Conservation (phyloP, 371 early-diverging fungal genomes). For the Actinomucor elegans region DNA sequence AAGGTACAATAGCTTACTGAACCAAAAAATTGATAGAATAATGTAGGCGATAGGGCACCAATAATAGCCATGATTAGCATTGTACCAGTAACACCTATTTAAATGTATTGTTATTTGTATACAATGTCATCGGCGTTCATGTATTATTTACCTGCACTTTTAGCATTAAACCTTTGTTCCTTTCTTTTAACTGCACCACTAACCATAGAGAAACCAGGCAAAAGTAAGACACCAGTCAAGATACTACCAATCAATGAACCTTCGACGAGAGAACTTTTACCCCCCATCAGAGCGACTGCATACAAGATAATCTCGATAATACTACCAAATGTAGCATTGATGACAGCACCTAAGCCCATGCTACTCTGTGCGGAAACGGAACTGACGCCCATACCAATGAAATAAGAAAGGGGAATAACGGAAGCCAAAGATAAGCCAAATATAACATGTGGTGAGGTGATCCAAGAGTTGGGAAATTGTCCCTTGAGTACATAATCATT, state of each 20-base stretch:
- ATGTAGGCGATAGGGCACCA: conserved; percentile 90
- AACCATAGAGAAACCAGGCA: conserved; percentile 95
- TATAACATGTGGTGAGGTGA: conserved; percentile 68
- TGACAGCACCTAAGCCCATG: conserved; percentile 90
- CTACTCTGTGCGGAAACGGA: conserved; percentile 95
- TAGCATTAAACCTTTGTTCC: conserved; percentile 92
- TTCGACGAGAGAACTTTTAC: conserved; percentile 87
- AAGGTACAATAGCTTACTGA: conserved; percentile 40
- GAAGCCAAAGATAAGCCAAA: conserved; percentile 80
- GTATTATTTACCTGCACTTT: conserved; percentile 79
- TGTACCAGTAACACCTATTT: conserved; percentile 85
- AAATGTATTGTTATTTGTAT: neutral
- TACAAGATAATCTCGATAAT: conserved; percentile 95
- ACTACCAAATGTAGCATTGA: conserved; percentile 96
- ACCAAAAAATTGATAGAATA: conserved; percentile 93
- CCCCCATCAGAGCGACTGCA: conserved; percentile 83
- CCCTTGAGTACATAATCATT: conserved; percentile 79
- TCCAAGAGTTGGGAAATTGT: conserved; percentile 43
- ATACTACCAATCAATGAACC: conserved; percentile 93
- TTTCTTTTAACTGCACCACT: conserved; percentile 89
- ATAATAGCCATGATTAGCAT: conserved; percentile 95
- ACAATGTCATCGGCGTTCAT: no score
- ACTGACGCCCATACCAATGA: conserved; percentile 96
- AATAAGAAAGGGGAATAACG: conserved; percentile 91
- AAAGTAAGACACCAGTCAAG: conserved; percentile 82